phyloP scores from a whole-genome alignment of 441 rosid species.

The Euphorbia corollata region DNA sequence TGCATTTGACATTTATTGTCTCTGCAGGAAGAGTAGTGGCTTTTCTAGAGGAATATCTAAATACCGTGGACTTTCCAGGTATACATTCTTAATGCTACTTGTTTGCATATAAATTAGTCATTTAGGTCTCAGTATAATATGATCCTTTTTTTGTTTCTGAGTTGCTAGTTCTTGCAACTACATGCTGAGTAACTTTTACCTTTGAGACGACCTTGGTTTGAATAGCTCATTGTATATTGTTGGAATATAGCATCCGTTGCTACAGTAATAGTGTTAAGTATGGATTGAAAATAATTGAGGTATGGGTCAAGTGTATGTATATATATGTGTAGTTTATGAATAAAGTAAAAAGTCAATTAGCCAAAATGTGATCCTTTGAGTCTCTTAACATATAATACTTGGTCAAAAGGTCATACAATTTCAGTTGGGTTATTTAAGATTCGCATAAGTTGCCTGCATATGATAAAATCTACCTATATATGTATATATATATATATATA shows the following conservation, averaged over 20 bases:
- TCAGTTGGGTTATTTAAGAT: neutral
- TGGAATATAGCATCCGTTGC: no score
- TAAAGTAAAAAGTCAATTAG: no score
- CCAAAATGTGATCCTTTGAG: no score
- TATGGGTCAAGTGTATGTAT: no score
- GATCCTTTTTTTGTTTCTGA: neutral
- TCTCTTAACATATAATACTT: no score
- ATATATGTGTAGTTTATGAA: no score
- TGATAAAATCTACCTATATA: neutral
- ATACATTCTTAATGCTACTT: slow-evolving; percentile 12
- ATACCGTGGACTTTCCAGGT: slow-evolving; percentile 94
- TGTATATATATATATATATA: no score
- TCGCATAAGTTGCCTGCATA: neutral
- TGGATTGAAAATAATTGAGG: no score
- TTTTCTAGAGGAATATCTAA: slow-evolving; percentile 94
- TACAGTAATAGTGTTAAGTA: no score
- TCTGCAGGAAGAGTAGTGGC: slow-evolving; percentile 79
- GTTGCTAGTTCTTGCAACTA: slow-evolving; percentile 1
- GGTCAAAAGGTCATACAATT: slow-evolving; percentile 2
- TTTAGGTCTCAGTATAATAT: neutral
- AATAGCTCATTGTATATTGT: neutral
- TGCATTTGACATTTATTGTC: slow-evolving; percentile 24
- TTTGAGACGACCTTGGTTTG: neutral
- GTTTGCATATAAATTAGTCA: neutral
- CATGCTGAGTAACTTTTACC: neutral